These are phyloP conservation scores for Gossypium mustelinum DNA, from an alignment of 345 rosid species.

Conservation along the genomic window DNA sequence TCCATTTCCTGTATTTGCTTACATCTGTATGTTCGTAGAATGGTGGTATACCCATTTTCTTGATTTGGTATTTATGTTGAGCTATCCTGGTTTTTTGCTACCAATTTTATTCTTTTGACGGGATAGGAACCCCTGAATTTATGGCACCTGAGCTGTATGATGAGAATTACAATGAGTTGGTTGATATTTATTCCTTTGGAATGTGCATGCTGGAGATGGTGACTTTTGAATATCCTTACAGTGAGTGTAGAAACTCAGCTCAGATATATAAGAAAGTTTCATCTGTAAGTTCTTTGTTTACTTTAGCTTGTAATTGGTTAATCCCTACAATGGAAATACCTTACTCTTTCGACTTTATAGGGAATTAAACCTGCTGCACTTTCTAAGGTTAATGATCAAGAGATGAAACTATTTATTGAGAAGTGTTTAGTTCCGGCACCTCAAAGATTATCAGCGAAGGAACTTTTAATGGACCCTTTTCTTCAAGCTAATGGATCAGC, in stretches of 20 bases:
- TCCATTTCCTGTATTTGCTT: background rate
- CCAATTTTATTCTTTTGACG: slow-evolving; percentile 2
- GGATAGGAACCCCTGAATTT: slow-evolving; percentile 73
- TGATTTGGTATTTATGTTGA: background rate
- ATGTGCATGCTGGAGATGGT: slow-evolving; percentile 91
- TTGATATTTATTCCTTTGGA: slow-evolving; percentile 80
- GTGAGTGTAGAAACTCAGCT: slow-evolving; percentile 77
- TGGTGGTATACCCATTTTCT: background rate
- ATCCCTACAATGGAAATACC: background rate
- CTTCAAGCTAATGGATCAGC: slow-evolving; percentile 53
- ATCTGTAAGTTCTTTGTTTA: slow-evolving; percentile 43
- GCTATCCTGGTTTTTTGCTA: slow-evolving; percentile 14
- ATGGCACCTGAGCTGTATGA: slow-evolving; percentile 94
- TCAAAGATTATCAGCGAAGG: slow-evolving; percentile 70
- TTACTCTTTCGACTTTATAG: slow-evolving; percentile 29
- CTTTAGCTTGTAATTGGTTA: slow-evolving; percentile 13
- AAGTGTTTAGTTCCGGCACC: slow-evolving; percentile 81
- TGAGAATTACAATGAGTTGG: slow-evolving; percentile 72
- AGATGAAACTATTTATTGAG: slow-evolving; percentile 72
- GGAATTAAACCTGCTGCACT: slow-evolving; percentile 88
- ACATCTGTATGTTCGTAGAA: background rate
- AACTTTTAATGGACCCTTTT: slow-evolving; percentile 70
- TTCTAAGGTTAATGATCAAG: slow-evolving; percentile 59
- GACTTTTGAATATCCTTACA: slow-evolving; percentile 78
- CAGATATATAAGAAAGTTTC: slow-evolving; percentile 90